Evolutionary conservation across 2,329 filamentous ascomycete species (phyloP), one percentile per base, ranked within the genome.

Genomic region (Paecilomyces variotii): DNA sequence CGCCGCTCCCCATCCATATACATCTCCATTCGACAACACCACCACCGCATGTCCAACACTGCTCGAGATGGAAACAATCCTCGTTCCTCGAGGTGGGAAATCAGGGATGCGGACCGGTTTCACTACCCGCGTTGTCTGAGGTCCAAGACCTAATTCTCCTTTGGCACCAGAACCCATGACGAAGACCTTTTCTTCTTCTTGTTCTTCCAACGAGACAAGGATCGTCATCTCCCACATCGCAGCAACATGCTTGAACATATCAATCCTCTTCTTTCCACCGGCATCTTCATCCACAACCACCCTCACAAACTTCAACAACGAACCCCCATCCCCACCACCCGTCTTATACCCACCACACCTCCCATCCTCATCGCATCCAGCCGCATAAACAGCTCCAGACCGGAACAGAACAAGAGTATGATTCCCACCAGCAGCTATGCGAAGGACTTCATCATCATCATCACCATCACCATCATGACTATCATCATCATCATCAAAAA

Each of bases 1-100:
- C 12, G 89, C 87, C 66, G 86, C 90, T 0, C 94, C 94, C 93
- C 93, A 97, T 2, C 91, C 92, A 70, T 89, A 96, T 1, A 87
- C 86, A 14, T 88, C 81, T 0, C 92, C 93, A 68, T 88, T 87
- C 51, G 82, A 82, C 2, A 96, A 74, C 0, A 97, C 82, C 1
- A 79, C 84, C 14, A 95, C 83, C 0, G 86, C 85, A 69, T 99
- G 94, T 25, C 85, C 85, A 79, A 96, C 88, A 32, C 89, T 85
- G 10, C 89, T 88, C 1, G 87, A 79, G 27, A 97, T 69, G 59
- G 87, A 82, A 1, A 83, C 73, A 3, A 96, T 72, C n/a, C 78
- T 73, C 0, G 81, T 80, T 0, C 76, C 83, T 0, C 63, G 7
- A 0, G 87, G 87, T 1, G 88, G 88, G 62, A 94, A 93, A 26